Percentiles rank a stretch among this genome's conserved stretches.
Evolutionary conservation across 176 grass and related monocot species (phyloP).

Genomic region (Coix lacrymajobi): DNA sequence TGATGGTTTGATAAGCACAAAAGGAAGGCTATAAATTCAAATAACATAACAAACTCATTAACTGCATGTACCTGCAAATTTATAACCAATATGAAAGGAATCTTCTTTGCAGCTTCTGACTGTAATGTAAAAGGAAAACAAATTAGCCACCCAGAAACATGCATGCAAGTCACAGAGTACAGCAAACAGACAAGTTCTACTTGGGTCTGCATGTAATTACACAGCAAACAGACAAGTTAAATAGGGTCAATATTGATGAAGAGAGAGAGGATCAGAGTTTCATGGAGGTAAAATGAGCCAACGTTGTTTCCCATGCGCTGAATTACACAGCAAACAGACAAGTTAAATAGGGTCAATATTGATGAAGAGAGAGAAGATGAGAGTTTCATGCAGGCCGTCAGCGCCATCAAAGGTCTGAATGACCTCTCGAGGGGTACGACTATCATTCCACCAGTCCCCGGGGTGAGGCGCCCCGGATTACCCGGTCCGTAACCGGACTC

Average conservation of each 20-base stretch:
- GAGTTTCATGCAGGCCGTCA: too few species aligned
- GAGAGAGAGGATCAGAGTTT: too few species aligned
- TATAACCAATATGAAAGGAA: constrained; percentile 89
- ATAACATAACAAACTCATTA: constrained; percentile 21
- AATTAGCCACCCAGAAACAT: constrained; percentile 13
- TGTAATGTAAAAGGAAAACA: constrained; percentile 38
- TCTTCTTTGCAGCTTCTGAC: constrained; percentile 82
- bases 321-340: background rate
- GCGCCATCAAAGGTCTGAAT: too few species aligned
- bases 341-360: background rate
- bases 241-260: too few species aligned
- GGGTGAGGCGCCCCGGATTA: too few species aligned
- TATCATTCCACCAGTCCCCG: too few species aligned
- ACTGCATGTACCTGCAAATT: constrained; percentile 69
- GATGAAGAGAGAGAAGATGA: too few species aligned
- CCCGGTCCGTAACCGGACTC: too few species aligned
- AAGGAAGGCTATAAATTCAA: background rate
- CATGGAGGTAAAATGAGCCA: too few species aligned
- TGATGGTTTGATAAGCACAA: background rate
- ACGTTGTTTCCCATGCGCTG: too few species aligned
- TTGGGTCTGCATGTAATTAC: background rate
- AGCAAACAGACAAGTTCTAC: background rate
- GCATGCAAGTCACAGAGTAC: constrained; percentile 15
- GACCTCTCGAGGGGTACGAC: too few species aligned
- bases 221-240: background rate